Evolutionary conservation across 2,329 filamentous ascomycete species (phyloP), one percentile per base, ranked within the genome.

Genomic region (Colletotrichum endophyticum): DNA sequence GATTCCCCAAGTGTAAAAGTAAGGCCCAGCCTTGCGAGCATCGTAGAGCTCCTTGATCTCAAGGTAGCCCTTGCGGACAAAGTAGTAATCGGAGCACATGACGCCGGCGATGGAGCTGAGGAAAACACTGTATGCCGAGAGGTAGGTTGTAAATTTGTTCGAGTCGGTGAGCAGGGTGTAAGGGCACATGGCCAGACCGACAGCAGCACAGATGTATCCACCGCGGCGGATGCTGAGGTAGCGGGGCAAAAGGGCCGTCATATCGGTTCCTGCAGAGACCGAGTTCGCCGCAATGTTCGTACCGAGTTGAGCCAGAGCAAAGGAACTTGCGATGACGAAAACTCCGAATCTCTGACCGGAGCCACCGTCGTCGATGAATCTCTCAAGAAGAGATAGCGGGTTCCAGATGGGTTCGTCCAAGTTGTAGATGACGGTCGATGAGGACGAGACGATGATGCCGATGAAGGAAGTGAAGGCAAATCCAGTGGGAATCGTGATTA

Each of bases 31-130:
- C 72, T 88, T 89, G 70, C 92, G 91, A 12, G 91, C 94, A 68
- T 94, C 93, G 87, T 98, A 98, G 0, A 98, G 90, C 72, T 95
- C 92, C 80, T 92, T 93, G 79, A 96, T 88, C 79, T 96, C 92
- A 4, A 97, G 88, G 83, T 96, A 98, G 7, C 96, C 96, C 75
- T 91, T 93, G 74, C 96, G 94, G 7, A 98, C 95, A 72, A 94
- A 78, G 85, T 98, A 98, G 87, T 98, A 98, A 84, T 98, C 96
- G 79, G 90, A 91, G 76, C 96, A 88, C 87, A 98, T 97, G 78
- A 98, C 95, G n/a, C 96, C 96, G 1, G 95, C 96, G 78, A 98
- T 98, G 59, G 94, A 95, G 75, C 94, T 96, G n/a, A 98, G 90
- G 86, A 98, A 98, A 73, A 98, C 95, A 5, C 94, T 96, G 87